Base-by-base conservation (phyloP, 306 rosid species). In the Acacia acuminata region DNA sequence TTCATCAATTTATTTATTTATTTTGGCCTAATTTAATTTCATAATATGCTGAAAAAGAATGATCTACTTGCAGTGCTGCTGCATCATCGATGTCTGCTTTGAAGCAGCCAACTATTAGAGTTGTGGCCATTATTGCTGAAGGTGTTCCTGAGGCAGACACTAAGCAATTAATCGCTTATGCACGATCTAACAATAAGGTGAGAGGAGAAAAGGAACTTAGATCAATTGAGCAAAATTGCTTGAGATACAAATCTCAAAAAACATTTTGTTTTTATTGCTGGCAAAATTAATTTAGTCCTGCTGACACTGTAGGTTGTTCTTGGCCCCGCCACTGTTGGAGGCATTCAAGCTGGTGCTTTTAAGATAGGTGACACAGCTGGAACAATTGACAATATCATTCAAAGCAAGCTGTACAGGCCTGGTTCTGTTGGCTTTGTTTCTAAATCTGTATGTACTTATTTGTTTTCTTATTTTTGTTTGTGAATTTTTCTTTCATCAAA, bases 341-440 rank as follows among this genome's bases (percentile, higher is more conserved):
- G 98, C 71, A 90, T 94, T 85, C 98, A 94, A 88, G 98, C 97
- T 25, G 98, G 97, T 65, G 97, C 97, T 65, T 92, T 94, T 86
- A 94, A 92, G 94, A 94, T 94, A 4, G 98, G 98, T 80, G 98
- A 94, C 87, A 94, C 97, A 72, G 98, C 98, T 47, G 98, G 98
- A 86, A 94, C 98, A 24, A 94, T 92, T 73, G 98, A 94, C 80
- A 94, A 94, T 83, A 90, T 92, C 42, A 86, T 94, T 82, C 96
- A 92, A 17, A 90, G 97, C 98, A 94, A 94, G 88, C 83, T 94
- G 58, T 94, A 94, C 87, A 90, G 98, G 84, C 98, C 98, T 77
- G 98, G 98, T 86, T 94, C 98, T 79, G 94, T 94, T 87, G 98
- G 98, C 81, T 94, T 94, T 82, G 98, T 94, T 85, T 94, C 98